These are phyloP conservation scores for Cyberlindnera maclurae DNA, from an alignment of 805 yeast species.

Conservation along the genomic window DNA sequence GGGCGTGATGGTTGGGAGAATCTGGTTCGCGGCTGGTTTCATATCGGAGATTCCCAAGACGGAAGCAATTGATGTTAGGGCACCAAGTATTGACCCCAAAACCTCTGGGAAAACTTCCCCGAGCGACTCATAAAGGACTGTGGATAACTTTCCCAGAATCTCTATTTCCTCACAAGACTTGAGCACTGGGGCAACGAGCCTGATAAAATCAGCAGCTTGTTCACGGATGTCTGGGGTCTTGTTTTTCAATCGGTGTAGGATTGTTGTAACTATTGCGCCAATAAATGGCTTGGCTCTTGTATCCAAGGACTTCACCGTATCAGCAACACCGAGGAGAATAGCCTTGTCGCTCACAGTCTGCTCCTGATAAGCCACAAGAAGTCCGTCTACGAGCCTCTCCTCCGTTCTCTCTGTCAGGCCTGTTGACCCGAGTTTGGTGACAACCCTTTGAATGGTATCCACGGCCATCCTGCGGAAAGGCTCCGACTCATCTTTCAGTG, in stretches of 20 bases:
- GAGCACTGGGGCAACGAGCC: slow-evolving; percentile 59
- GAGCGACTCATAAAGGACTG: slow-evolving; percentile 78
- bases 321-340: slow-evolving; percentile 56
- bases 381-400: slow-evolving; percentile 68
- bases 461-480: slow-evolving; percentile 73
- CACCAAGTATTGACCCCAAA: slow-evolving; percentile 74
- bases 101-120: slow-evolving; percentile 96
- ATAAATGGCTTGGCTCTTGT: slow-evolving; percentile 62
- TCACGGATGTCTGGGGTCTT: slow-evolving; percentile 67
- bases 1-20: slow-evolving; percentile 85
- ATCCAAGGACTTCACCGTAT: slow-evolving; percentile 56
- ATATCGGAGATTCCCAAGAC: slow-evolving; percentile 52
- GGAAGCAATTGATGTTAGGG: slow-evolving; percentile 55
- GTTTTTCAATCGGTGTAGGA: slow-evolving; percentile 67
- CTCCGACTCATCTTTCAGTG: slow-evolving; percentile 78
- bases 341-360: slow-evolving; percentile 53
- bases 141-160: slow-evolving; percentile 58
- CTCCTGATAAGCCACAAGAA: slow-evolving; percentile 74
- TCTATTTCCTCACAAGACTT: slow-evolving; percentile 57
- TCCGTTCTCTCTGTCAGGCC: slow-evolving; percentile 59
- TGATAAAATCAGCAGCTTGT: slow-evolving; percentile 75
- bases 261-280: slow-evolving; percentile 61
- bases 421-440: slow-evolving; percentile 41
- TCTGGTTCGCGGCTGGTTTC: slow-evolving; percentile 77
- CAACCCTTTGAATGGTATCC: slow-evolving; percentile 55